Evolutionary conservation across 2,329 filamentous ascomycete species (phyloP), one percentile per base, ranked within the genome.

Genomic region (Neofusicoccum cordaticola): DNA sequence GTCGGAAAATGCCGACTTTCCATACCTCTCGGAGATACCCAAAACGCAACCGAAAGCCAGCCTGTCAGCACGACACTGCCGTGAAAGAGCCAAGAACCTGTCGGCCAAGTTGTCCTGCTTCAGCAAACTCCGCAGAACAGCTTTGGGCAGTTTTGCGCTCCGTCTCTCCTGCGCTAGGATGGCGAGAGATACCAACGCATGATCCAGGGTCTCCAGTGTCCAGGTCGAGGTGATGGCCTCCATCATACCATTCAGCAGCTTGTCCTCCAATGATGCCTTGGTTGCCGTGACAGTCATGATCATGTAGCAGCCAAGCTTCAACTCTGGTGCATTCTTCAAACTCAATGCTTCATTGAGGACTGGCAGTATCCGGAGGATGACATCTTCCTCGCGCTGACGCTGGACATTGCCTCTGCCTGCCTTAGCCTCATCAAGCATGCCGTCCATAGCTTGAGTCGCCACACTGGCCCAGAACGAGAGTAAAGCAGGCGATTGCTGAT

Each of bases 391-490:
- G 70, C 92, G 91, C 72, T 95, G 89, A 69, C 86, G 85, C 76
- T 96, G 90, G 4, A 96, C 84, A 66, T 88, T 86, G 68, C 85
- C 85, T 68, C 92, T 85, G 62, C 93, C 93, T 1, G 92, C 93
- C 69, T 86, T 87, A 67, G 88, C 85, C 63, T 85, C 86, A 71
- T 96, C 92, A 65, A 98, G 79, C 82, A 95, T 92, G 35, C 88
- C 89, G 67, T 91, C 90, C 65, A 96, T 84, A 11, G 93, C 88
- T 77, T 99, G 93, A 0, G 92, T 92, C 75, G 91, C 89, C 60
- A 97, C 83, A 51, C 92, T 90, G 4, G 90, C 92, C 94, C 95
- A 99, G 75, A 99, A 97, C 0, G 91, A 90, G 63, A 97, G 80
- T 66, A 97, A 80, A 1, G 88, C 87, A 44, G 91, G 86, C 70